Evolutionary conservation across 192 early-diverging fungal genomes (phyloP), one percentile per base, ranked within the genome.

Genomic region (Coemansia sp.): DNA sequence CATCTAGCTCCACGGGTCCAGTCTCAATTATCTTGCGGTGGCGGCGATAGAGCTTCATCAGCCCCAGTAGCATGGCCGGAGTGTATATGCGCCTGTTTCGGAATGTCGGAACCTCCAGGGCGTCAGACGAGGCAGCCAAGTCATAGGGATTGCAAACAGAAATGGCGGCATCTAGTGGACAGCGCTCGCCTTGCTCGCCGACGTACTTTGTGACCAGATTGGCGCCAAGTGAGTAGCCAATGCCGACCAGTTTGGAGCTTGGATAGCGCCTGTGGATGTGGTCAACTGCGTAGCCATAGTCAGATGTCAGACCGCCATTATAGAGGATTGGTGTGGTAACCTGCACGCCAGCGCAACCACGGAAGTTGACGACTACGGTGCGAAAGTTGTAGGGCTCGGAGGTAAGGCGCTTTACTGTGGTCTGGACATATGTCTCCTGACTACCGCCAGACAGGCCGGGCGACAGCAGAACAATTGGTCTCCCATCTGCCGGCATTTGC

Each of bases 391-490:
- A 85, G 18, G 88, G 89, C 44, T 78, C 72, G 16, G 74, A 62
- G 0, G 86, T 90, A 64, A 93, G 84, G 46, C 76, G 75, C 67
- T 89, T 82, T 40, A 93, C 86, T 15, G 96, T 71, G 10, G 88
- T 85, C 27, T 90, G 90, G 40, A 99, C 91, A 69, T 99, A 99
- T 3, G 87, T 88, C 78, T 97, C 96, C 79, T 94, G 91, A 47
- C 91, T 94, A 38, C 95, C 95, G 52, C 97, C 97, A 7, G 96
- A 96, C 68, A 98, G 77, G 31, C 97, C 96, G 75, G 97, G 97
- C 15, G 93, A 82, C 46, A 95, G 85, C 6, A 98, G 85, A 42
- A 97, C 75, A 34, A 91, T 93, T 1, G 95, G 94, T 15, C 89
- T 90, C 66, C 82, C 78, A 61, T 88, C 86, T 2, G 84, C 75